Evolutionary conservation across 805 yeast species (phyloP).

Genomic region (Pichia heedii): DNA sequence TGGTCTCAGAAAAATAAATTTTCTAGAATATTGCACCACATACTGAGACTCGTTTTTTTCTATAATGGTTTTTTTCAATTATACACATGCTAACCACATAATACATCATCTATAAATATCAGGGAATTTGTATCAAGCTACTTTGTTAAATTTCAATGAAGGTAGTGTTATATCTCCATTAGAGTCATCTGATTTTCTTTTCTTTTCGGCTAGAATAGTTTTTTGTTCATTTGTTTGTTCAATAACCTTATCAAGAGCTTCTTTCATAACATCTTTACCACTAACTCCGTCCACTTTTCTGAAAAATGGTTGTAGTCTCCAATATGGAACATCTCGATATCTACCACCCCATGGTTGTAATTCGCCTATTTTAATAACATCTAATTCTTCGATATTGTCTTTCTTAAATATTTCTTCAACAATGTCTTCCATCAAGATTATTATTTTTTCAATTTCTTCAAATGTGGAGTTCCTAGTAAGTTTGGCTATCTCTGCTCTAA

Average conservation of each 20-base stretch:
- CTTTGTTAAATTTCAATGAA: constrained; percentile 1
- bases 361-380: constrained; percentile 46
- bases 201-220: constrained; percentile 5
- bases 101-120: no score
- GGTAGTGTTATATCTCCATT: not conserved
- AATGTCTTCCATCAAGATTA: constrained; percentile 54
- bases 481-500: constrained; percentile 63
- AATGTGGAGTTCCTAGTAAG: constrained; percentile 31
- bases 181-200: constrained; percentile 7
- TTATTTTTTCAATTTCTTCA: constrained; percentile 42
- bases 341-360: constrained; percentile 66
- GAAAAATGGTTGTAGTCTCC: constrained; percentile 96
- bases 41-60: no score
- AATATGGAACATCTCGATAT: constrained; percentile 77
- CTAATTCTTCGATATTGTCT: constrained; percentile 46
- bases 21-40: no score
- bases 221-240: constrained; percentile 11
- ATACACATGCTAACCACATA: no score
- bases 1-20: no score
- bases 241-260: constrained; percentile 7
- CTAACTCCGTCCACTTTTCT: constrained; percentile 77
- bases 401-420: constrained; percentile 50
- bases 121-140: no score
- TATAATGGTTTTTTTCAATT: no score
- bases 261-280: constrained; percentile 32